Evolutionary conservation across 2,329 filamentous ascomycete species (phyloP).

Genomic region (Parafenestella ontariensis): DNA sequence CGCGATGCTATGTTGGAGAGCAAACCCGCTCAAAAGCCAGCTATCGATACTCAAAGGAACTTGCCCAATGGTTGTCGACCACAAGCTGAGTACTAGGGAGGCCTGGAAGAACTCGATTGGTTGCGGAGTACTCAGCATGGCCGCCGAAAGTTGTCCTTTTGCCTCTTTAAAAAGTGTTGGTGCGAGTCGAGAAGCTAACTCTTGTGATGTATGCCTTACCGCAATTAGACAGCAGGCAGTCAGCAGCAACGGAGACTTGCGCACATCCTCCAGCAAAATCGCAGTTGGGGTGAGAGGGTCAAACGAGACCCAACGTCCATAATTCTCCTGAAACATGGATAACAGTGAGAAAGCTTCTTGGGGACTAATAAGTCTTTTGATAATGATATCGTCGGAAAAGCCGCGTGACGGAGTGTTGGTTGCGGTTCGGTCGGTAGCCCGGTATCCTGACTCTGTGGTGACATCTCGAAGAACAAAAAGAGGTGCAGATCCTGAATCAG

Average conservation of each 20-base stretch:
- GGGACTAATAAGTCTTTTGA: conserved; percentile 28
- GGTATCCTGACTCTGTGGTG: conserved; percentile 18
- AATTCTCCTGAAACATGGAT: conserved; percentile 49
- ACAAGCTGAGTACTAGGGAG: conserved; percentile 52
- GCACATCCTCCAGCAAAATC: conserved; percentile 41
- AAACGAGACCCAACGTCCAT: conserved; percentile 54
- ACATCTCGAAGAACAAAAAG: conserved; percentile 28
- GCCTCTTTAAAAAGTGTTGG: conserved; percentile 50
- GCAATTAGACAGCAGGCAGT: conserved; percentile 52
- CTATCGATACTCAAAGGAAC: conserved; percentile 55
- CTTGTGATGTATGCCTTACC: conserved; percentile 51
- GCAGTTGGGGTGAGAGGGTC: conserved; percentile 33
- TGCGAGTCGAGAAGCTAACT: conserved; percentile 45
- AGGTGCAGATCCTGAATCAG: conserved; percentile 16
- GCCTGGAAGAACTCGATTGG: conserved; percentile 55
- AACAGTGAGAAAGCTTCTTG: conserved; percentile 29
- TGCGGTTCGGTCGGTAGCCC: conserved; percentile 8
- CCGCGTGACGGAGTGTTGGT: conserved; percentile 15
- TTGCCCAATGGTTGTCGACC: conserved; percentile 57
- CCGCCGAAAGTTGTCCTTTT: conserved; percentile 33
- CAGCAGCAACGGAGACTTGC: conserved; percentile 49
- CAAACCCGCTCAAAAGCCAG: conserved; percentile 55
- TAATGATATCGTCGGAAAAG: conserved; percentile 31
- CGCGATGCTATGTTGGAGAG: conserved; percentile 51
- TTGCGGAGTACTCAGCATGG: conserved; percentile 50